Base-by-base conservation (phyloP, 2,329 filamentous ascomycete genomes). In the Coniochaeta sp. region DNA sequence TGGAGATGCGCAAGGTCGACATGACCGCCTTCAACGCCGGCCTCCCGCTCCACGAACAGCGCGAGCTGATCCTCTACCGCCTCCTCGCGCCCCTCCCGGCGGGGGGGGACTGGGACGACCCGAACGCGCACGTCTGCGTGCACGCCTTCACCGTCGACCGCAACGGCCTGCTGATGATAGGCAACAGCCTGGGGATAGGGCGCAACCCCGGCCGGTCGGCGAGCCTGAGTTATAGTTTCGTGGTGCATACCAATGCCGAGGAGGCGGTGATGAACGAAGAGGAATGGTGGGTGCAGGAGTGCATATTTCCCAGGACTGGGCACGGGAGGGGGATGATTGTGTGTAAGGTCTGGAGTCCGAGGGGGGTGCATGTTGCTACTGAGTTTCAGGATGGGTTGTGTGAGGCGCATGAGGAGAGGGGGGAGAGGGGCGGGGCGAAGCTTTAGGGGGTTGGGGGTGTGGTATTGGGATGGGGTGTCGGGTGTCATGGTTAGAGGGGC, bases 1-100 rank as follows among this genome's bases (percentile, higher is more conserved):
- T 79, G 3, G 72, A 78, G 47, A 78, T 80, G 73, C 71, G 71
- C 59, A 79, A 79, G 62, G 77, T 81, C 7, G 76, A 80, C 58
- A 74, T 81, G 71, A 56, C 55, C 0, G 62, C 51, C 0, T 76
- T 67, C 55, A 81, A 81, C 57, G 59, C 61, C 8, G 66, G 56
- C 0, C 70, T 67, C 46, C 63, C 70, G 0, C 53, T 76, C 7
- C 63, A 72, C 4, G 75, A 78, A 31, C 65, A 71, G 6, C 68
- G 74, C 16, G 74, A 81, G 57, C 63, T 81, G 7, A 56, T 79
- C 1, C 56, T 77, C 6, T 81, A 81, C 55, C 72, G 76, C 0
- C 67, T 77, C 2, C 63, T 74, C 1, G 65, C 66, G 48, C 73
- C 75, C 0, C 61, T 79, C 2, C 65, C 71, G 0, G 33, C 31